Percentiles rank a stretch among this genome's conserved stretches.
phyloP scores from a whole-genome alignment of 352 stramenopile genomes.

The Stephanocyclus meneghinianus region DNA sequence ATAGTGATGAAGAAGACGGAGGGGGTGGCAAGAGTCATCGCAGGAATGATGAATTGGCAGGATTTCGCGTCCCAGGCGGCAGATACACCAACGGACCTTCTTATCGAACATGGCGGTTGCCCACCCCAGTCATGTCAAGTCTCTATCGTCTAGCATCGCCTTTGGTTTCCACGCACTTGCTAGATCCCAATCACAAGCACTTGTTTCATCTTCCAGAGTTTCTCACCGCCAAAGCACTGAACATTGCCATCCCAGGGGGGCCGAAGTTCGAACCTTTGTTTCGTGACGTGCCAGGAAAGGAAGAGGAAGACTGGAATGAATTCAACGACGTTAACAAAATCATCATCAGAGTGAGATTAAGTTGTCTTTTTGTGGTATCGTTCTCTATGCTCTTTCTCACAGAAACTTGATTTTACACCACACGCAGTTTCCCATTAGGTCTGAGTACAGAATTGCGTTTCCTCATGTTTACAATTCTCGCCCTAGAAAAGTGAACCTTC shows the following conservation, averaged over 20 bases:
- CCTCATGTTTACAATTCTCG: constrained; percentile 99
- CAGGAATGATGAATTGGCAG: constrained; percentile 66
- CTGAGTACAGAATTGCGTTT: constrained; percentile 99
- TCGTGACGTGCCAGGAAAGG: constrained; percentile 92
- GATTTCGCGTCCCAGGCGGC: constrained; percentile 82
- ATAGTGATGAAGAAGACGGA: constrained; percentile 37
- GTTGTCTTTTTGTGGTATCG: not conserved
- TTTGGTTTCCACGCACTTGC: constrained; percentile 92
- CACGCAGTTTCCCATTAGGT: constrained; percentile 93
- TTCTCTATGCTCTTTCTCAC: too few relatives aligned
- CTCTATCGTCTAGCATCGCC: constrained; percentile 95
- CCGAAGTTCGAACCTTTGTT: constrained; percentile 99
- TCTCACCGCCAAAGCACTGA: constrained; percentile 99
- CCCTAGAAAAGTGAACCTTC: constrained; percentile 91
- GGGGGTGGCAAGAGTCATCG: constrained; percentile 4
- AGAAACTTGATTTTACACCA: too few relatives aligned
- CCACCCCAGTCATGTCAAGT: constrained; percentile 96
- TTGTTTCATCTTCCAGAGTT: constrained; percentile 96
- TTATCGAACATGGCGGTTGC: constrained; percentile 96
- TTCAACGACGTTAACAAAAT: constrained; percentile 99
- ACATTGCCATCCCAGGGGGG: constrained; percentile 97
- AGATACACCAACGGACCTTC: constrained; percentile 94
- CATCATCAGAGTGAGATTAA: constrained; percentile 86
- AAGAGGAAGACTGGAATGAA: constrained; percentile 99
- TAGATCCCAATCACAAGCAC: constrained; percentile 95